Conservation (phyloP, 495 filamentous ascomycete species). For the Hypoxylon perforatum region DNA sequence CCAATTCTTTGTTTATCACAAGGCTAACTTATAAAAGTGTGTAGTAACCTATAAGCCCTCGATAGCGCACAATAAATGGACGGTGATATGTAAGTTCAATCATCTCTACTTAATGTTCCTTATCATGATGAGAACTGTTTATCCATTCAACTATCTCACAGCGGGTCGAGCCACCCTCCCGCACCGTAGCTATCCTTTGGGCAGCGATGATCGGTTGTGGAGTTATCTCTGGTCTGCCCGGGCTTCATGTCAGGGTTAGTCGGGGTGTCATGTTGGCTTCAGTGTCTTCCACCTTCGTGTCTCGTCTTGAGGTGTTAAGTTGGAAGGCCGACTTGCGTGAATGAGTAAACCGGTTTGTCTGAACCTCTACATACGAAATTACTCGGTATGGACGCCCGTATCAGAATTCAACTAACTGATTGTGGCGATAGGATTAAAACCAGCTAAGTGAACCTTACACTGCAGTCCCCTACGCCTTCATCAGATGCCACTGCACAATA, state of each 20-base stretch:
- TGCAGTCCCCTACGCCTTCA: too few relatives aligned
- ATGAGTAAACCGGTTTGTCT: conserved; percentile 65
- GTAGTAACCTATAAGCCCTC: conserved; percentile 1
- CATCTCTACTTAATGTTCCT: conserved; percentile 21
- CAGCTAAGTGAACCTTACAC: too few relatives aligned
- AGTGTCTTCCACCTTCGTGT: conserved; percentile 48
- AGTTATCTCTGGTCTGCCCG: conserved; percentile 61
- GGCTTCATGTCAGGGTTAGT: conserved; percentile 31
- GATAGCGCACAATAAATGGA: background rate
- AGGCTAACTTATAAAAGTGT: conserved; percentile 28
- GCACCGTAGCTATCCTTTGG: conserved; percentile 72
- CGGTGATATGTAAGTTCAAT: conserved; percentile 25
- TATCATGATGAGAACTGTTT: conserved; percentile 94
- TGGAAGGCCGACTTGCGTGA: conserved; percentile 55
- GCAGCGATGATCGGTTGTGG: conserved; percentile 89
- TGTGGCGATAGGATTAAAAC: too few relatives aligned
- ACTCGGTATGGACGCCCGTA: background rate
- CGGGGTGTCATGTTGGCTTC: conserved; percentile 59
- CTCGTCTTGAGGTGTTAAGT: conserved; percentile 57
- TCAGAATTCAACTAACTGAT: conserved; percentile 16
- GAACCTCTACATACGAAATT: conserved; percentile 31
- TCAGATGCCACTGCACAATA: too few relatives aligned
- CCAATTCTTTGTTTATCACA: conserved; percentile 15
- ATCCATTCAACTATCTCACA: conserved; percentile 98
- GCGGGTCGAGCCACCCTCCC: conserved; percentile 79